Evolutionary conservation across 2,329 filamentous ascomycete genomes (phyloP), one percentile per base, ranked within the genome.

Genomic region (Ascocoryne sarcoides): DNA sequence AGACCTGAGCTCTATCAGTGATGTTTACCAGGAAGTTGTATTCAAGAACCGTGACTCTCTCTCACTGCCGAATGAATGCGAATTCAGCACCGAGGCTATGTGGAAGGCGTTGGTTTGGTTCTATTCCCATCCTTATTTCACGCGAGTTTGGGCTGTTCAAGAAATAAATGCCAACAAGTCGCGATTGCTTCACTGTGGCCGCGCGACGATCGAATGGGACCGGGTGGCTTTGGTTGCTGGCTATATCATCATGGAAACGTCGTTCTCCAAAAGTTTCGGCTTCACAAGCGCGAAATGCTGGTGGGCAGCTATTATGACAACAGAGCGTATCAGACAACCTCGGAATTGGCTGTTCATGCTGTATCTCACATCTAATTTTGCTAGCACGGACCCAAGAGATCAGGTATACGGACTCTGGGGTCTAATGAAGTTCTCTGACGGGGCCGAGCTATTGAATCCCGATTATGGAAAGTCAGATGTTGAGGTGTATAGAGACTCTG

Each of bases 271-370:
- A 45, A 32, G 36, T 17, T 46, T 40, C 39, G 51, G 47, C 17
- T 55, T 54, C 31, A 40, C 47, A 14, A 45, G 46, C 15, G 44
- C 51, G 12, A 45, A 53, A 20, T 51, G 53, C 37, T 51, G 46
- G 48, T 56, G 50, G 49, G 51, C 44, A 37, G 45, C 52, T 10
- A 52, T 47, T 32, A 49, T 48, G 10, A 44, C 51, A 10, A 50
- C 51, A 21, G 47, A 54, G 16, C 36, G 36, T 31, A 44, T 53
- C 16, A 46, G 43, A 29, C 42, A 52, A 15, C 43, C 53, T 10
- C 45, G 51, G 21, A 54, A 55, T 36, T 56, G 52, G 52, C 49
- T 55, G 12, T 46, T 39, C 31, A 52, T 53, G 47, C 38, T 54
- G 7, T 54, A 56, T 38, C 43, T 55, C 15, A 50, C 49, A 5